phyloP scores from a whole-genome alignment of 2,329 filamentous ascomycete species.

The Chaetomium olivaceum region DNA sequence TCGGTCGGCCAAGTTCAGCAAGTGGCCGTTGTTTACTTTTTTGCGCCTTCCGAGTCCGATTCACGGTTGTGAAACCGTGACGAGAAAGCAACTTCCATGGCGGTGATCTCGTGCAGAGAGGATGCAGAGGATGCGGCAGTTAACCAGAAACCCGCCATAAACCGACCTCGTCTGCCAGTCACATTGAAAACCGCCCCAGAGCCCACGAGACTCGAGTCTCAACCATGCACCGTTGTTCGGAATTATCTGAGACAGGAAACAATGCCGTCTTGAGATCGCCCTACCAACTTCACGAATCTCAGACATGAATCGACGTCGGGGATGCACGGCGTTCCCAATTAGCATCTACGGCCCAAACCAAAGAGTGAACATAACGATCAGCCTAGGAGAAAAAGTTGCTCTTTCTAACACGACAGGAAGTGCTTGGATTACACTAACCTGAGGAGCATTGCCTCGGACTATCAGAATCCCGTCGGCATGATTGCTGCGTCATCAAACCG shows the following conservation, averaged over 20 bases:
- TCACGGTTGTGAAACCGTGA: background rate
- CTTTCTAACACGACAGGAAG: background rate
- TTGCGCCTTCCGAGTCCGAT: background rate
- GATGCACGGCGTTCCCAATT: background rate
- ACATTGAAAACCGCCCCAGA: background rate
- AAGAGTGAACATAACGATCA: background rate
- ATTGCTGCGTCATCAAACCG: background rate
- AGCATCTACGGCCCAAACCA: background rate
- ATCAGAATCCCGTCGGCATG: background rate
- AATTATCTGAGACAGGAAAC: slow-evolving; percentile 8
- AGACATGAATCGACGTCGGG: background rate
- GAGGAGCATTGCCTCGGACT: background rate
- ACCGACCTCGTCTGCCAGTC: background rate
- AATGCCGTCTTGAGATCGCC: slow-evolving; percentile 2
- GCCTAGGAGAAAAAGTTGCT: background rate
- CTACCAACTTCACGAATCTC: background rate
- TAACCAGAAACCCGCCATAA: background rate
- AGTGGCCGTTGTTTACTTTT: background rate
- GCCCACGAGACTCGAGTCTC: background rate
- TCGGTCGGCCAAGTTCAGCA: background rate
- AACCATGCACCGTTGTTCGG: background rate
- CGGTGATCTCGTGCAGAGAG: background rate
- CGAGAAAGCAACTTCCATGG: background rate
- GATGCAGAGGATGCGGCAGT: background rate
- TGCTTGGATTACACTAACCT: background rate